Evolutionary conservation across 2,329 filamentous ascomycete genomes (phyloP).

Genomic region (Alternaria sp.): DNA sequence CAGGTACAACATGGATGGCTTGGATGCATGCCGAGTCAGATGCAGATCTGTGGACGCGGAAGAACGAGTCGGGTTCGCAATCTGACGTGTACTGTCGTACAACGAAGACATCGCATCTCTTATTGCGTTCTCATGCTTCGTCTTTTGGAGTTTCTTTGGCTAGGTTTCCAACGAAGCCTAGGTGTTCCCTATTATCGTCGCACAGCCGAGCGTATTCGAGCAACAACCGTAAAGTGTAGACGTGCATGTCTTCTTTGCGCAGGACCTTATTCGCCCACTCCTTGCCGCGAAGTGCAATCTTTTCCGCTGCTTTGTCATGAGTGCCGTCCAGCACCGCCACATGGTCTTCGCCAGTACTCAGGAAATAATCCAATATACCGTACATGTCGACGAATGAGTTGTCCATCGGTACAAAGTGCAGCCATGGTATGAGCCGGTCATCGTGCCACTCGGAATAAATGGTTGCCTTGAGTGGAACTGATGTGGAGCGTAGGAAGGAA

Average conservation of each 20-base stretch:
- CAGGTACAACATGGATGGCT: conserved; percentile 3
- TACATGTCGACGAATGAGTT: conserved; percentile 75
- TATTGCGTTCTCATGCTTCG: neutral
- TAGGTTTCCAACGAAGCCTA: conserved; percentile 51
- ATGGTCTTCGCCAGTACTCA: conserved; percentile 56
- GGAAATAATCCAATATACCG: conserved; percentile 76
- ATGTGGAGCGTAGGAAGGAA: conserved; percentile 71
- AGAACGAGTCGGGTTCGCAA: conserved; percentile 7
- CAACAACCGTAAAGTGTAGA: conserved; percentile 70
- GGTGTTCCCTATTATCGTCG: conserved; percentile 52
- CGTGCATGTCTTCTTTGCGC: conserved; percentile 75
- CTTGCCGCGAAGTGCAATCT: conserved; percentile 71
- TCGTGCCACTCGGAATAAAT: conserved; percentile 86
- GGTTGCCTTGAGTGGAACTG: conserved; percentile 78
- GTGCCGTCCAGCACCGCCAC: conserved; percentile 30
- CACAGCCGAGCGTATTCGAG: conserved; percentile 57
- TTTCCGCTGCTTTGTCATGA: conserved; percentile 65
- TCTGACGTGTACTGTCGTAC: neutral
- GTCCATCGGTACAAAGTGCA: conserved; percentile 85
- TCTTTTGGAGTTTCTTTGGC: neutral
- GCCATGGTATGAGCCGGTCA: conserved; percentile 72
- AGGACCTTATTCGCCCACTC: conserved; percentile 74
- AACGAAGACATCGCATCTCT: neutral
- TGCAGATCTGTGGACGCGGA: neutral
- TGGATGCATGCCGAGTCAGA: conserved; percentile 13